Evolutionary conservation across 2,329 filamentous ascomycete genomes (phyloP).

Genomic region (Epichloe sylvatica): DNA sequence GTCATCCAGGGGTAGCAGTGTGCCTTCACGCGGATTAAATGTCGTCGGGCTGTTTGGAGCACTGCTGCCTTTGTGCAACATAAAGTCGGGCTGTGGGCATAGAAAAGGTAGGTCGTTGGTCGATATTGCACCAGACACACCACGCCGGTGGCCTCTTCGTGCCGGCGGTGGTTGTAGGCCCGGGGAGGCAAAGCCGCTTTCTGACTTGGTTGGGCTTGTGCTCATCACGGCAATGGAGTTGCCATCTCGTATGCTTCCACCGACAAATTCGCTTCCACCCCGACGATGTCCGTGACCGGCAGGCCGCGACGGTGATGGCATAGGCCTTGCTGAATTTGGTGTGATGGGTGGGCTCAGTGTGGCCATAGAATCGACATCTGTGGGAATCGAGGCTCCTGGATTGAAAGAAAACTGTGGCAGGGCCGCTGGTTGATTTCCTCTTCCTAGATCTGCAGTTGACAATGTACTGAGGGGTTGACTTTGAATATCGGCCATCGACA

Average conservation of each 20-base stretch:
- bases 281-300: constrained; percentile 62
- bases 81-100: constrained; percentile 39
- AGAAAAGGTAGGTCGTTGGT: constrained; percentile 69
- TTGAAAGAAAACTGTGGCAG: constrained; percentile 45
- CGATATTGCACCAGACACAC: constrained; percentile 62
- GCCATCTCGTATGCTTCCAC: constrained; percentile 49
- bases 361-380: constrained; percentile 19
- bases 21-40: constrained; percentile 18
- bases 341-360: constrained; percentile 42
- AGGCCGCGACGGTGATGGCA: constrained; percentile 43
- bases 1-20: constrained; percentile 12
- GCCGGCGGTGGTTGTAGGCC: constrained; percentile 31
- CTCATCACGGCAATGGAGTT: constrained; percentile 49
- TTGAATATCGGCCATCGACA: constrained; percentile 37
- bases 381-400: constrained; percentile 27
- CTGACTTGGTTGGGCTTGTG: constrained; percentile 54
- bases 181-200: constrained; percentile 45
- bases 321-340: constrained; percentile 34
- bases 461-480: constrained; percentile 18
- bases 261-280: constrained; percentile 76
- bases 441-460: constrained; percentile 15
- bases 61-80: constrained; percentile 43
- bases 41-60: constrained; percentile 48
- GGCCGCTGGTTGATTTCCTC: constrained; percentile 21
- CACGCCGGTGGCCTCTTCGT: constrained; percentile 56